These are phyloP conservation scores for Moesziomyces antarcticus DNA, from an alignment of 1,284 basidiomycete genomes.

Conservation along the genomic window DNA sequence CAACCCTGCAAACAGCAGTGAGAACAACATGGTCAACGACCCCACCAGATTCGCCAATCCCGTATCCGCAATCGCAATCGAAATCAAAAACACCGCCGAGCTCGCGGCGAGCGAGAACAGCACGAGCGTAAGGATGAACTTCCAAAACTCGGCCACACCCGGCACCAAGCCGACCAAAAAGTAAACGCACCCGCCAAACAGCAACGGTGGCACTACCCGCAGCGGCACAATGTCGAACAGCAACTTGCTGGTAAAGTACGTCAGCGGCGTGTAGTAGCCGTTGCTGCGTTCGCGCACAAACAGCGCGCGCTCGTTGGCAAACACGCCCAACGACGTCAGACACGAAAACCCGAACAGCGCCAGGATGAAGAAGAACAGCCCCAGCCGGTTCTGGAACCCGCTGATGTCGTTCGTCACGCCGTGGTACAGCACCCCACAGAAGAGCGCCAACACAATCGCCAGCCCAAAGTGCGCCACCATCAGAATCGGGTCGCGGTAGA, in stretches of 20 bases:
- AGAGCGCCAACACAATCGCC: conserved; percentile 83
- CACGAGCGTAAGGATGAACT: conserved; percentile 85
- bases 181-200: conserved; percentile 95
- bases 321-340: conserved; percentile 87
- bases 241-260: conserved; percentile 94
- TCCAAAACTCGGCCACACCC: conserved; percentile 90
- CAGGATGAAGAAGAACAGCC: conserved; percentile 95
- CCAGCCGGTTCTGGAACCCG: conserved; percentile 73
- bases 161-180: conserved; percentile 91
- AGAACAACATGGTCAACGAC: conserved; percentile 91
- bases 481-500: conserved; percentile 86
- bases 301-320: conserved; percentile 90
- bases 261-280: conserved; percentile 93
- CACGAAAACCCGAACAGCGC: conserved; percentile 96
- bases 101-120: conserved; percentile 95
- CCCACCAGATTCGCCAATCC: conserved; percentile 92
- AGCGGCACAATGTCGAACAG: conserved; percentile 95
- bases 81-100: conserved; percentile 87
- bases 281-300: conserved; percentile 98
- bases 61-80: conserved; percentile 84
- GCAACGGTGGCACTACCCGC: conserved; percentile 89
- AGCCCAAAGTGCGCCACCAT: conserved; percentile 89
- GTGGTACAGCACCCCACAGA: conserved; percentile 84
- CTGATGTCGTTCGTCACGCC: conserved; percentile 74
- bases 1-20: conserved; percentile 91